phyloP scores from a whole-genome alignment of 2,329 filamentous ascomycete genomes.

The Alternaria consortialis region DNA sequence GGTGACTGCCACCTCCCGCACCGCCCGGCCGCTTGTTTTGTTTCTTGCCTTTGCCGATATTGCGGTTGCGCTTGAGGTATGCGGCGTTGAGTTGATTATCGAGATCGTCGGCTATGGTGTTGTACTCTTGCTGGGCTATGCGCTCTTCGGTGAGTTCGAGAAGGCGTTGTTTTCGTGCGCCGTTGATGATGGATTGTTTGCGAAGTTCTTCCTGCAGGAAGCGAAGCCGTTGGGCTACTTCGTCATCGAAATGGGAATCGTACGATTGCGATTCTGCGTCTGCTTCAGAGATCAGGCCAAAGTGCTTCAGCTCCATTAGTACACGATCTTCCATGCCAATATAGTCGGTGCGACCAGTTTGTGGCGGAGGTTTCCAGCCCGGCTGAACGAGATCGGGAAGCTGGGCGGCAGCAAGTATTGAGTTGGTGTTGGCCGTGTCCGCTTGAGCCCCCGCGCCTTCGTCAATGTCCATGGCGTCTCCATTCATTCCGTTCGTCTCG shows the following conservation, averaged over 20 bases:
- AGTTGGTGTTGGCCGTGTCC: slow-evolving; percentile 48
- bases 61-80: slow-evolving; percentile 94
- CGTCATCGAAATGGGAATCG: slow-evolving; percentile 90
- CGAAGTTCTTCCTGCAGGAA: slow-evolving; percentile 84
- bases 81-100: slow-evolving; percentile 94
- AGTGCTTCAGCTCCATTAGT: slow-evolving; percentile 88
- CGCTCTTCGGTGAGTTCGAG: slow-evolving; percentile 88
- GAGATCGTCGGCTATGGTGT: slow-evolving; percentile 94
- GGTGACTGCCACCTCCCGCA: slow-evolving; percentile 74
- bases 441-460: slow-evolving; percentile 49
- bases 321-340: slow-evolving; percentile 87
- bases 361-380: slow-evolving; percentile 79
- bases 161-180: slow-evolving; percentile 85
- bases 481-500: slow-evolving; percentile 64
- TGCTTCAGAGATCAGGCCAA: slow-evolving; percentile 83
- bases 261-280: slow-evolving; percentile 76
- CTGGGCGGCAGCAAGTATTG: slow-evolving; percentile 73
- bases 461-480: slow-evolving; percentile 58
- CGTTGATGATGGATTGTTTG: slow-evolving; percentile 85
- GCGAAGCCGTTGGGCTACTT: slow-evolving; percentile 88
- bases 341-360: slow-evolving; percentile 78
- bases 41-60: slow-evolving; percentile 93
- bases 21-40: slow-evolving; percentile 79
- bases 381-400: slow-evolving; percentile 81
- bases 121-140: slow-evolving; percentile 96